Percentiles rank a stretch among this genome's conserved stretches.
These are phyloP conservation scores for Camelina neglecta DNA, from an alignment of 345 rosid species.

Conservation along the genomic window DNA sequence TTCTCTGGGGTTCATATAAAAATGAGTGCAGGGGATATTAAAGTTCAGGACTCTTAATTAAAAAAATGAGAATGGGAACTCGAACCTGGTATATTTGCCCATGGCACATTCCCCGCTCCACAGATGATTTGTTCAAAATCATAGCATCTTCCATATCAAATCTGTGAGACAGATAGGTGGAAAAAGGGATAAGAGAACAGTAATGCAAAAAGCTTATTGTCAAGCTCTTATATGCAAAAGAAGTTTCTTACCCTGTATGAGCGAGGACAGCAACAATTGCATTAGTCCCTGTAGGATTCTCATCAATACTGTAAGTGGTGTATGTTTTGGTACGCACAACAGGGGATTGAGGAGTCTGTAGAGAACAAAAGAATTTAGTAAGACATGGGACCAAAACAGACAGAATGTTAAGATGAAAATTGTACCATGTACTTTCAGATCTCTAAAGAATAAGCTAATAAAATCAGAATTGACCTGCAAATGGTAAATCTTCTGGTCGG, in stretches of 20 bases:
- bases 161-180: slow-evolving; percentile 45
- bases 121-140: slow-evolving; percentile 95
- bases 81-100: slow-evolving; percentile 97
- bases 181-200: slow-evolving; percentile 7
- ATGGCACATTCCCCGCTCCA: slow-evolving; percentile 94
- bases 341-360: slow-evolving; percentile 97
- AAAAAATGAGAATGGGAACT: slow-evolving; percentile 16
- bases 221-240: slow-evolving; percentile 13
- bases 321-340: slow-evolving; percentile 83
- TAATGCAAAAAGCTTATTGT: neutral
- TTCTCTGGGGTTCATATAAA: neutral
- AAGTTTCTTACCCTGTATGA: slow-evolving; percentile 75
- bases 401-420: slow-evolving; percentile 24
- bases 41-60: slow-evolving; percentile 2
- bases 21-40: neutral
- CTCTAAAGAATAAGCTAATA: neutral
- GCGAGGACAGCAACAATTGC: slow-evolving; percentile 98
- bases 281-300: slow-evolving; percentile 91
- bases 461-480: slow-evolving; percentile 68
- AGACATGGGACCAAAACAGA: slow-evolving; percentile 1
- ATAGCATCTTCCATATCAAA: slow-evolving; percentile 99
- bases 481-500: slow-evolving; percentile 96
- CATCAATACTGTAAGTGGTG: slow-evolving; percentile 72
- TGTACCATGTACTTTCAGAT: slow-evolving; percentile 19
- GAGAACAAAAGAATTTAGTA: slow-evolving; percentile 24